These are phyloP conservation scores for Talaromyces nanjingensis DNA, from an alignment of 495 filamentous ascomycete genomes.

Conservation along the genomic window DNA sequence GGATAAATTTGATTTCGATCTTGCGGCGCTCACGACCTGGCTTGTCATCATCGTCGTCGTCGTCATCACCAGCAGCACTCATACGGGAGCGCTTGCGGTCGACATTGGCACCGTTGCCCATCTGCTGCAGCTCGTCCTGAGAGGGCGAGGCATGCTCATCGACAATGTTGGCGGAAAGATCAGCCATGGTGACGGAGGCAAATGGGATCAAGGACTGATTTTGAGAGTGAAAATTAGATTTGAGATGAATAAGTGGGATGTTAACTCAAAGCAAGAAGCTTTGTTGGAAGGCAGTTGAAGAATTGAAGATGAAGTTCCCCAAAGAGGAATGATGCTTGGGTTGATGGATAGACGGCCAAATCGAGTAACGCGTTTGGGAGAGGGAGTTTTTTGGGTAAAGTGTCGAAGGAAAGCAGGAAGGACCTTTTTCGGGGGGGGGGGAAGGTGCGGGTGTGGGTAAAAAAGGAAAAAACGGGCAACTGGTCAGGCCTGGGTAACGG, in stretches of 20 bases:
- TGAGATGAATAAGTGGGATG: background rate
- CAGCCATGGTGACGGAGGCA: slow-evolving; percentile 26
- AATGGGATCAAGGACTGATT: background rate
- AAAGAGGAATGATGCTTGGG: slow-evolving; percentile 44
- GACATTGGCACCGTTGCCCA: slow-evolving; percentile 45
- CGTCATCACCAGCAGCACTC: slow-evolving; percentile 74
- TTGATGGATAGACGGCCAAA: slow-evolving; percentile 34
- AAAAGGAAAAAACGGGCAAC: slow-evolving; percentile 2
- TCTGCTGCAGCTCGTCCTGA: slow-evolving; percentile 46
- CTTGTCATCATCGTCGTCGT: slow-evolving; percentile 98
- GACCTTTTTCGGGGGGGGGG: slow-evolving; percentile 6
- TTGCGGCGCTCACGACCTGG: slow-evolving; percentile 96
- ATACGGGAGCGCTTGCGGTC: slow-evolving; percentile 87
- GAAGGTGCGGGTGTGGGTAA: slow-evolving; percentile 6
- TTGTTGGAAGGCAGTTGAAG: slow-evolving; percentile 8
- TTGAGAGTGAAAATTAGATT: background rate
- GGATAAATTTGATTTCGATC: slow-evolving; percentile 99
- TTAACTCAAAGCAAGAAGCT: slow-evolving; percentile 9
- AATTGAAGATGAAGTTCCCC: slow-evolving; percentile 24
- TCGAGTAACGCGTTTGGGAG: slow-evolving; percentile 45
- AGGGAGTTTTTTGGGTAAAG: slow-evolving; percentile 16
- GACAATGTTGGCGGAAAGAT: slow-evolving; percentile 33
- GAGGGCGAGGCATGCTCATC: slow-evolving; percentile 42
- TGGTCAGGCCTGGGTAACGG: background rate
- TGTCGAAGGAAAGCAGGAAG: slow-evolving; percentile 9